Base-by-base conservation (phyloP, 2,329 filamentous ascomycete species). In the Pseudopithomyces maydicus region DNA sequence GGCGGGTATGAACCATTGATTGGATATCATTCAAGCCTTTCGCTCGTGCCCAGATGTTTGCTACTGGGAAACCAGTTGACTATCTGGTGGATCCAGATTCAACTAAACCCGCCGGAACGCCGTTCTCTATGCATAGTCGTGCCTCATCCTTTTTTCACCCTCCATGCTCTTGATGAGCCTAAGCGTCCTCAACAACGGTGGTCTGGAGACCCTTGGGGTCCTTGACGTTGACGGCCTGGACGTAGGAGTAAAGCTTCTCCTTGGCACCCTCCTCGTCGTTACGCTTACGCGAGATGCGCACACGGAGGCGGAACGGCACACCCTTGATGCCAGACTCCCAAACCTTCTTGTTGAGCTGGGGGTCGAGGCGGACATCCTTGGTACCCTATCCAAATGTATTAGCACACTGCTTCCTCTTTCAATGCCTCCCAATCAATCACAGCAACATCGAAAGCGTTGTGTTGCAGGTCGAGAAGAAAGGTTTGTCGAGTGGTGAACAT, bases 261-360 rank as follows among this genome's bases (percentile, higher is more conserved):
- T 97, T 97, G 80, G 96, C 95, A 77, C 91, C 92, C 85, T 99
- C 95, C 87, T 98, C 95, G 82, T 99, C 95, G 85, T 99, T 99
- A 88, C 95, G 92, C 89, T 96, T 96, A 84, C 95, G 92, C 79
- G 92, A 97, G 84, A 99, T 97, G 84, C 96, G 92, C 79, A 99
- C 89, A 77, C 95, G 94, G 75, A 99, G 87, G 82, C 96, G 90
- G 90, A 90, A 98, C 72, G 94, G 92, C 71, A 97, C 93, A 78
- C 95, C 96, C 91, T 98, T 99, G 86, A 99, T 89, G 82, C 95
- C 95, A 78, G 90, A 86, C 85, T 99, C 95, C 95, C 95, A 99
- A 81, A 99, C 94, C 88, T 99, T 98, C 91, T 99, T 99, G 90
- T 99, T 99, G 78, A 99, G 85, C 85, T 95, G 90, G 78, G 95